Percentiles rank a stretch among this genome's conserved stretches.
Evolutionary conservation across 2,329 filamentous ascomycete species (phyloP).

Genomic region (Diaporthe nobilis): DNA sequence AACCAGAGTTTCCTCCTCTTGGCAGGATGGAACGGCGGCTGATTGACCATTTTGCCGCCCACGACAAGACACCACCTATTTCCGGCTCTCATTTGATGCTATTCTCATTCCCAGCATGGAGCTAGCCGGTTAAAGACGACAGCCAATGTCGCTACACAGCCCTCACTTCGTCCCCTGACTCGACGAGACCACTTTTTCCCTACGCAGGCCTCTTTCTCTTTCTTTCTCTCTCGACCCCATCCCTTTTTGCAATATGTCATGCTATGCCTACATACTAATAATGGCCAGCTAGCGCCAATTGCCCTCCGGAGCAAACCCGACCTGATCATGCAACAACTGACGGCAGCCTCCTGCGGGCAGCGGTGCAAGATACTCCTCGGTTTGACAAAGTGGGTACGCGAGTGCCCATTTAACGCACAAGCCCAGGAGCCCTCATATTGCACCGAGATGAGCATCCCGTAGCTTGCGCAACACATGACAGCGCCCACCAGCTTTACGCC

Average conservation of each 20-base stretch:
- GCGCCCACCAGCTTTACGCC: constrained; percentile 2
- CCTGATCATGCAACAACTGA: constrained; percentile 20
- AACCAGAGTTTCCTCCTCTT: constrained; percentile 17
- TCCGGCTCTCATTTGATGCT: constrained; percentile 30
- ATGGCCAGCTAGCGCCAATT: constrained; percentile 17
- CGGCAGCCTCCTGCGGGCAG: not conserved
- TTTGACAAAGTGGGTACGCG: constrained; percentile 10
- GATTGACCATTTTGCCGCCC: constrained; percentile 24
- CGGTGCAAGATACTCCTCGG: not conserved
- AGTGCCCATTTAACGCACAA: not conserved
- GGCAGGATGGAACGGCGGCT: constrained; percentile 11
- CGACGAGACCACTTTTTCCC: constrained; percentile 2
- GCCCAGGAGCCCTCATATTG: constrained; percentile 29
- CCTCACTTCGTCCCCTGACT: constrained; percentile 22
- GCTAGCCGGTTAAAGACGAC: constrained; percentile 17
- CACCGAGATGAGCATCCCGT: constrained; percentile 27
- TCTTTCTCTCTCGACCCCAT: not conserved
- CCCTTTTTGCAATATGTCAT: constrained; percentile 7
- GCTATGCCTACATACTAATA: constrained; percentile 11
- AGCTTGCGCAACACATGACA: constrained; percentile 23
- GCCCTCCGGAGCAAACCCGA: not conserved
- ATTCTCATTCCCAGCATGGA: constrained; percentile 20
- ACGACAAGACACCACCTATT: constrained; percentile 7
- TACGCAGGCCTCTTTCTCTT: not conserved
- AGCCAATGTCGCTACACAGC: constrained; percentile 28